Percentiles rank a stretch among this genome's conserved stretches.
Evolutionary conservation across 108 stramenopile species (phyloP).

Genomic region (Licmophora abbreviata): DNA sequence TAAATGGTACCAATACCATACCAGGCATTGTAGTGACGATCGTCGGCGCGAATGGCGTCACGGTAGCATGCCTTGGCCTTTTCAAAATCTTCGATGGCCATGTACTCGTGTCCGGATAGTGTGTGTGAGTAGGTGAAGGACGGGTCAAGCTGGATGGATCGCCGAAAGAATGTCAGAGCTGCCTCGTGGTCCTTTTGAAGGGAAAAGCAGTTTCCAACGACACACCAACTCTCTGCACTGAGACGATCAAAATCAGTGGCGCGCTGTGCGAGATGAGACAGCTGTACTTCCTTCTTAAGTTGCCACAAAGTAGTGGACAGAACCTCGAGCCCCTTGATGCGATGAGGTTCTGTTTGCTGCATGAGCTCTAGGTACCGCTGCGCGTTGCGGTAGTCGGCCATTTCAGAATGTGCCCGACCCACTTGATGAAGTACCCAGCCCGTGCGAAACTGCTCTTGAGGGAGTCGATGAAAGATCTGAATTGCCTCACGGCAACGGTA

Average conservation of each 20-base stretch:
- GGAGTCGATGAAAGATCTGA: conserved; percentile 65
- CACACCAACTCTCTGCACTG: conserved; percentile 92
- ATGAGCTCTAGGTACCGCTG: conserved; percentile 71
- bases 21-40: conserved; percentile 88
- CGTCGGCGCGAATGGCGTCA: conserved; percentile 81
- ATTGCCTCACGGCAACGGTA: conserved; percentile 76
- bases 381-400: conserved; percentile 88
- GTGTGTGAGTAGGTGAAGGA: conserved; percentile 93
- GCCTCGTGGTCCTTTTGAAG: conserved; percentile 96
- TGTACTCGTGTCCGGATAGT: conserved; percentile 95
- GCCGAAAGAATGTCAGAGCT: conserved; percentile 87
- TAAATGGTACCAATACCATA: conserved; percentile 96
- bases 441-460: conserved; percentile 73
- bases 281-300: conserved; percentile 91
- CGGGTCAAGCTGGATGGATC: conserved; percentile 87
- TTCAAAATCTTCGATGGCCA: conserved; percentile 95
- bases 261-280: conserved; percentile 88
- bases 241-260: conserved; percentile 80
- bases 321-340: conserved; percentile 88
- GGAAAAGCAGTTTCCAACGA: conserved; percentile 95
- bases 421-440: conserved; percentile 93
- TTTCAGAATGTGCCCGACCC: conserved; percentile 90
- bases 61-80: conserved; percentile 90
- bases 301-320: conserved; percentile 93
- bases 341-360: conserved; percentile 84